A percentile compares a stretch with the other conserved stretches of the same genome.
Evolutionary conservation across 176 grass and related monocot species (phyloP).

Genomic region (Lolium rigidum): DNA sequence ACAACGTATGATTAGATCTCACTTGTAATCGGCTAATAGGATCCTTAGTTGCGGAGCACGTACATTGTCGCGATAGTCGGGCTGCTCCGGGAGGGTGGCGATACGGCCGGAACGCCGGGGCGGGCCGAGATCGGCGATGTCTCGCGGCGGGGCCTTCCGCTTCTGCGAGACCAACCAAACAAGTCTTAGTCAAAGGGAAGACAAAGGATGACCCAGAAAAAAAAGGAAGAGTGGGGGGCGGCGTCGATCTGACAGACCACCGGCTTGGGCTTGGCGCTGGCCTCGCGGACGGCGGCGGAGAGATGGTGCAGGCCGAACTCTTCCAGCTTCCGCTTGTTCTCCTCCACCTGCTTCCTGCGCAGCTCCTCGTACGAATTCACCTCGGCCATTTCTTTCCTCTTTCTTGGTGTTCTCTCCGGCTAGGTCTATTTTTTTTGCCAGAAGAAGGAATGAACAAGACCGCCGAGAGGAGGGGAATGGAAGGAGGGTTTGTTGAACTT

Average conservation of each 20-base stretch:
- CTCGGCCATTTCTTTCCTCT: constrained; percentile 40
- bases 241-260: constrained; percentile 49
- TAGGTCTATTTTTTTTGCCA: not conserved
- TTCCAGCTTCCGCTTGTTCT: constrained; percentile 86
- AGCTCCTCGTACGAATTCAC: constrained; percentile 67
- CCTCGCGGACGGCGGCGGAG: constrained; percentile 61
- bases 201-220: not conserved
- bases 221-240: not conserved
- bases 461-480: not conserved
- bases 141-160: constrained; percentile 48
- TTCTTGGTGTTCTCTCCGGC: not conserved
- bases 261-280: constrained; percentile 60
- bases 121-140: not conserved
- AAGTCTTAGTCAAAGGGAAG: not conserved
- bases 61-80: constrained; percentile 63
- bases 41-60: not conserved
- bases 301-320: constrained; percentile 81
- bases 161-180: constrained; percentile 44
- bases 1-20: constrained; percentile 10
- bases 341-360: constrained; percentile 73
- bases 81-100: constrained; percentile 53
- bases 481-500: not conserved
- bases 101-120: constrained; percentile 64
- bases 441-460: constrained; percentile 2
- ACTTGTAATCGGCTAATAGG: constrained; percentile 24